These are phyloP conservation scores for Lanzia echinophila DNA, from an alignment of 2,329 filamentous ascomycete species.

Conservation along the genomic window DNA sequence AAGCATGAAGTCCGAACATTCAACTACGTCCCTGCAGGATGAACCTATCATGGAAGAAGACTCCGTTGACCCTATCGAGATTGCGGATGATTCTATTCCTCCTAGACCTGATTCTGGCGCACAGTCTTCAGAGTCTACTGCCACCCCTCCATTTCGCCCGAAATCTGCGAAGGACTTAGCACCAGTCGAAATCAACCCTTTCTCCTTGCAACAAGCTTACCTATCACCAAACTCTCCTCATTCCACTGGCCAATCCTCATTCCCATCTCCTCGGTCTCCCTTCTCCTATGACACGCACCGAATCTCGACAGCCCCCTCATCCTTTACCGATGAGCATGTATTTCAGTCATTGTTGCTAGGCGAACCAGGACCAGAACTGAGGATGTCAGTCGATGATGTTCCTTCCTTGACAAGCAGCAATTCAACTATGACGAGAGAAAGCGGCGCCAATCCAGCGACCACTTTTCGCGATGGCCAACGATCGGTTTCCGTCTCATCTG, in stretches of 20 bases:
- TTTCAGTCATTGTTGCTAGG: conserved; percentile 67
- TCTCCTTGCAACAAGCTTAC: conserved; percentile 37
- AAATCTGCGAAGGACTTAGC: conserved; percentile 37
- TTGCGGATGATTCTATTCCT: conserved; percentile 33
- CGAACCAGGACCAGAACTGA: conserved; percentile 64
- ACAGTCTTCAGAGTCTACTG: conserved; percentile 30
- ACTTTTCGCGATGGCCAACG: conserved; percentile 50
- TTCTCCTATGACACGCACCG: conserved; percentile 65
- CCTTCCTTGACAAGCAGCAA: conserved; percentile 70
- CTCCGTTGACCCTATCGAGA: conserved; percentile 33
- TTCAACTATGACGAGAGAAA: conserved; percentile 68
- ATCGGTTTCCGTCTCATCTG: conserved; percentile 55
- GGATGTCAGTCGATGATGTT: conserved; percentile 66
- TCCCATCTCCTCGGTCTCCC: conserved; percentile 61
- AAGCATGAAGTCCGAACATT: conserved; percentile 40
- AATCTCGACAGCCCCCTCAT: conserved; percentile 70
- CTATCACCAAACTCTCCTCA: conserved; percentile 54
- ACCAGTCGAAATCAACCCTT: conserved; percentile 44
- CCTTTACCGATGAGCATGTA: conserved; percentile 61
- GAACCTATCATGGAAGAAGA: conserved; percentile 44
- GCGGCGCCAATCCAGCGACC: conserved; percentile 42
- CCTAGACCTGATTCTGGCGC: conserved; percentile 30
- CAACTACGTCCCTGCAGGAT: conserved; percentile 45
- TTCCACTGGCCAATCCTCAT: conserved; percentile 48
- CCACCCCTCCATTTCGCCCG: conserved; percentile 27